Evolutionary conservation across 768 basidiomycete genomes (phyloP), one percentile per base, ranked within the genome.

Genomic region (Gymnopilus junonius): DNA sequence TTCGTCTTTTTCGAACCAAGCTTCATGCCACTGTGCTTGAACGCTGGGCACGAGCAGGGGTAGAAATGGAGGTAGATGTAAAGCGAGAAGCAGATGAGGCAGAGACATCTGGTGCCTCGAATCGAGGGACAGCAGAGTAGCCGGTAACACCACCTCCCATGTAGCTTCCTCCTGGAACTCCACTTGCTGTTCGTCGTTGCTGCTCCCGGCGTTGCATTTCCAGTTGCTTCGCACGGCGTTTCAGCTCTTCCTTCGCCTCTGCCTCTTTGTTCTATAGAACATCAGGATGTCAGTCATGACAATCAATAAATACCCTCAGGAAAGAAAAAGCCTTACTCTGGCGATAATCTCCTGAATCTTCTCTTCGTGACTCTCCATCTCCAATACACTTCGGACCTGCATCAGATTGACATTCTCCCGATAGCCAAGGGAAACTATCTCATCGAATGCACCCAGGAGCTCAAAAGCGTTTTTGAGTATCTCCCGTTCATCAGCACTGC

Each of bases 301-400:
- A 29, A 25, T 34, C 14, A n/a, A 27, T 63, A 42, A 45, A 57
- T 8, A 55, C 40, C 51, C n/a, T 10, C 5, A 42, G 17, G 11
- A 39, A 59, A 59, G 14, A 23, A 58, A 39, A 77, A 32, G 15
- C 14, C 89, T 64, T 73, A 95, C 95, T 76, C 93, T 85, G 11
- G 95, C 92, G 68, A 99, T 99, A 75, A 99, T 99, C 72, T 99
- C 97, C 73, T 98, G 95, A 60, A 99, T 98, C 76, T 93, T 94
- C 76, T 94, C 92, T 71, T 93, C 93, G 73, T 94, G 93, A 75
- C 88, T 92, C 79, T 94, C 93, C 93, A 94, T 94, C 81, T 93
- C 92, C 66, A 93, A 74, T 20, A 90, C 84, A 71, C 80, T 93
- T 72, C 89, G 81, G 14, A 94, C 89, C 73, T 94, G 93, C 77